Evolutionary conservation across 345 rosid species (phyloP).

Genomic region (Sisymbrium irio): DNA sequence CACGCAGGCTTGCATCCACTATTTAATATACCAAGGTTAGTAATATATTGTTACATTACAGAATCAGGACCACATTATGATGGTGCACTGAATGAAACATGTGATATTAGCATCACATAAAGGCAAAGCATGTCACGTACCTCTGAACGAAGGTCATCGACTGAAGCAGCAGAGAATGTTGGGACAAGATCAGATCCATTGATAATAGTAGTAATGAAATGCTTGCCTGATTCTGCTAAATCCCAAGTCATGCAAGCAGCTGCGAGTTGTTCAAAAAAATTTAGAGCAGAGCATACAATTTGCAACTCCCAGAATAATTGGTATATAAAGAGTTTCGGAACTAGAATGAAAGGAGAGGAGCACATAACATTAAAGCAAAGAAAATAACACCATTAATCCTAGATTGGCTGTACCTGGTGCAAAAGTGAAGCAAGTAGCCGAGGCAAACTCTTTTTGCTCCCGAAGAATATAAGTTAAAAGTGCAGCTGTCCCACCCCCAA

Average conservation of each 20-base stretch:
- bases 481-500: constrained; percentile 99
- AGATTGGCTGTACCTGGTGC: constrained; percentile 67
- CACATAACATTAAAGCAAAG: neutral
- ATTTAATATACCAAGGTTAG: neutral
- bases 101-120: neutral
- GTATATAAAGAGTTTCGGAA: neutral
- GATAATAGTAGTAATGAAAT: constrained; percentile 69
- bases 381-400: neutral
- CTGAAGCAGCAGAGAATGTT: constrained; percentile 83
- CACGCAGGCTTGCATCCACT: neutral
- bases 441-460: constrained; percentile 77
- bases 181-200: constrained; percentile 98
- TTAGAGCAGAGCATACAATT: constrained; percentile 14
- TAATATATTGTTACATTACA: neutral
- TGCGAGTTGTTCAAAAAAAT: constrained; percentile 40
- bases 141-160: constrained; percentile 95
- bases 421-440: constrained; percentile 82
- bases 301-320: neutral
- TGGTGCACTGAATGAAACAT: neutral
- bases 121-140: constrained; percentile 39
- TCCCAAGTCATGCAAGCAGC: constrained; percentile 99
- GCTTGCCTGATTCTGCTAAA: constrained; percentile 97
- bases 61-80: neutral
- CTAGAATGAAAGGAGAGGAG: neutral
- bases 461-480: constrained; percentile 85